phyloP scores from a whole-genome alignment of 441 rosid species.

The Bocquillonia castaneifolia region DNA sequence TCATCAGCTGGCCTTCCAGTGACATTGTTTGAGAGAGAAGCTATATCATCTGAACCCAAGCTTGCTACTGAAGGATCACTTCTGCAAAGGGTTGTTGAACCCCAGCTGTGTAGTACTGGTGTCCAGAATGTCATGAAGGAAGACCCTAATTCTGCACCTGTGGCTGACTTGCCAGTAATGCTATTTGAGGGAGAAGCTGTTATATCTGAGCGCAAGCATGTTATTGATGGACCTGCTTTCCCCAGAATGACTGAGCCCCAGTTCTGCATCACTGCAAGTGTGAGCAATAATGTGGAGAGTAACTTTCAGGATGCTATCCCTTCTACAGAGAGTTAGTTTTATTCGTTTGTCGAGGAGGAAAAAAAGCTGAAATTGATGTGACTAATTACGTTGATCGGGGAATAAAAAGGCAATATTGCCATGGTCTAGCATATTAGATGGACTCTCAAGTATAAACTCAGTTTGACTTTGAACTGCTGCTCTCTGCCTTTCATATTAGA shows the following conservation, averaged over 20 bases:
- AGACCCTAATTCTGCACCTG: slow-evolving; percentile 8
- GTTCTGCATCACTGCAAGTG: slow-evolving; percentile 25
- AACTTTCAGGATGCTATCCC: slow-evolving; percentile 23
- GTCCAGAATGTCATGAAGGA: slow-evolving; percentile 10
- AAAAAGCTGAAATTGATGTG: not conserved
- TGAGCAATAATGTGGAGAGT: slow-evolving; percentile 19
- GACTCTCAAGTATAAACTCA: not conserved
- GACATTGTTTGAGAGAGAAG: slow-evolving; percentile 27
- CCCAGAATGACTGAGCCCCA: slow-evolving; percentile 21
- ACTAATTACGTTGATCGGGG: not conserved
- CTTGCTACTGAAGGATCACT: slow-evolving; percentile 24
- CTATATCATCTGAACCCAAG: slow-evolving; percentile 22
- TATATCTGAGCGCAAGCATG: slow-evolving; percentile 19
- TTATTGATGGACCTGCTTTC: slow-evolving; percentile 20
- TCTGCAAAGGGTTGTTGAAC: slow-evolving; percentile 22
- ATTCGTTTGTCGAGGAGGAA: not conserved
- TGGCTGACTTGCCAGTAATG: slow-evolving; percentile 5
- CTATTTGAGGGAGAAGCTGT: slow-evolving; percentile 17
- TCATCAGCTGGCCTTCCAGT: slow-evolving; percentile 29
- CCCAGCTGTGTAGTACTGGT: slow-evolving; percentile 16
- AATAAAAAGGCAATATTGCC: slow-evolving; percentile 17
- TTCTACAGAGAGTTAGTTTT: slow-evolving; percentile 25
- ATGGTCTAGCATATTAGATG: not conserved
- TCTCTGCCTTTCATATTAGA: not conserved
- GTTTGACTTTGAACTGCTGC: not conserved